Conservation (phyloP, 176 grass and related monocot species). For the Areca catechu region DNA sequence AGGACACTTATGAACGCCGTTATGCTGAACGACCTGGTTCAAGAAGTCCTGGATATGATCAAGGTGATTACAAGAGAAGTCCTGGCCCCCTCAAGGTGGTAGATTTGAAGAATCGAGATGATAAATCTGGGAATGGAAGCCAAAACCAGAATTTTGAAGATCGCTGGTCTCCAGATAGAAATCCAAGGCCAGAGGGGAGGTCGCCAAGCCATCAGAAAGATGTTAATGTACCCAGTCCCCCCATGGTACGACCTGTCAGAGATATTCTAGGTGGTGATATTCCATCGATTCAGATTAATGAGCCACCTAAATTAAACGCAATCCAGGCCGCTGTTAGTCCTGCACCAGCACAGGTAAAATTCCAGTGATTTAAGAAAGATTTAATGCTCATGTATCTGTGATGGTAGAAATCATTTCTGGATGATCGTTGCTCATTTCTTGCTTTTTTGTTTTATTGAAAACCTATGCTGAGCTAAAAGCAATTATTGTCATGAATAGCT, state of each 20-base stretch:
- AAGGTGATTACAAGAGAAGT: slow-evolving; percentile 3
- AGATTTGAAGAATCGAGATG: neutral
- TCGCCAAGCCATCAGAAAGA: slow-evolving; percentile 11
- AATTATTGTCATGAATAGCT: too few relatives aligned
- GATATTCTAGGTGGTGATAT: slow-evolving; percentile 22
- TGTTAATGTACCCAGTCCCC: neutral
- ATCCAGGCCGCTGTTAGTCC: slow-evolving; percentile 37
- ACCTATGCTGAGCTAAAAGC: too few relatives aligned
- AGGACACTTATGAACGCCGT: slow-evolving; percentile 9
- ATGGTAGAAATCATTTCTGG: too few relatives aligned
- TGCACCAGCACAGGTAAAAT: slow-evolving; percentile 38
- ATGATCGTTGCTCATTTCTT: too few relatives aligned
- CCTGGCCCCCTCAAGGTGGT: slow-evolving; percentile 15
- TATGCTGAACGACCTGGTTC: slow-evolving; percentile 8
- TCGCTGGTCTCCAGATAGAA: neutral
- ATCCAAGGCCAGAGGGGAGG: slow-evolving; percentile 1
- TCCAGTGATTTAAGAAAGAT: too few relatives aligned
- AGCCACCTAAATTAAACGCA: slow-evolving; percentile 44
- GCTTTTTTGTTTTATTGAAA: too few relatives aligned
- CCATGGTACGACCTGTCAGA: neutral
- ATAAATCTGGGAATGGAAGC: too few relatives aligned
- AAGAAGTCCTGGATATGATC: slow-evolving; percentile 14
- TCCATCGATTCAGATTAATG: slow-evolving; percentile 60
- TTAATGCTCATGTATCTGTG: too few relatives aligned
- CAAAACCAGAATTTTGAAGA: slow-evolving; percentile 1